These are phyloP conservation scores for Cerioporus squamosus DNA, from an alignment of 1,284 basidiomycete genomes.

Conservation along the genomic window DNA sequence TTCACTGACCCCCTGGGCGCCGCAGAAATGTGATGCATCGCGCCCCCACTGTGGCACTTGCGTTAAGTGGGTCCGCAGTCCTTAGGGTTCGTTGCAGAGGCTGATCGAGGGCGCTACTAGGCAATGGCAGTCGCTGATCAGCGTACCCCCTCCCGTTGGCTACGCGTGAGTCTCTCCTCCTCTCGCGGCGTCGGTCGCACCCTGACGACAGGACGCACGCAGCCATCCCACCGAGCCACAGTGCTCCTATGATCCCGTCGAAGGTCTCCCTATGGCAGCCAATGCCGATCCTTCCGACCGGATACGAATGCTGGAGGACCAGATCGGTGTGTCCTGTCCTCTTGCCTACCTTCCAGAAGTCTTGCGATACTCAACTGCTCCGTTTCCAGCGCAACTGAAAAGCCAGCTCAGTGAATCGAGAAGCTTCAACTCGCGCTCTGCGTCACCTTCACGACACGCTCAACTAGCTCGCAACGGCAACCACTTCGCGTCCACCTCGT, in stretches of 20 bases:
- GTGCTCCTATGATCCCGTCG: constrained; percentile 83
- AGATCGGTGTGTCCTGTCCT: constrained; percentile 59
- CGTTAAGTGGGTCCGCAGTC: constrained; percentile 60
- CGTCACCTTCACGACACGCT: constrained; percentile 43
- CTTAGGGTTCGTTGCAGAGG: neutral
- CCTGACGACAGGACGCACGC: constrained; percentile 9
- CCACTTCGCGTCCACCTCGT: constrained; percentile 26
- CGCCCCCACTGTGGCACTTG: constrained; percentile 84
- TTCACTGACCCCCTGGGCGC: constrained; percentile 8
- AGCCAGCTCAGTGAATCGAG: constrained; percentile 61
- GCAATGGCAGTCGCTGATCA: constrained; percentile 79
- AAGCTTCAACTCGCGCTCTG: constrained; percentile 42
- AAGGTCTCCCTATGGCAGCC: constrained; percentile 73
- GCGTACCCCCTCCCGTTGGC: constrained; percentile 78
- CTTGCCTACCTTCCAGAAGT: neutral
- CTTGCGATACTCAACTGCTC: constrained; percentile 1
- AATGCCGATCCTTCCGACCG: constrained; percentile 76
- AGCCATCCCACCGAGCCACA: constrained; percentile 82
- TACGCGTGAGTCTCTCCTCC: constrained; percentile 62
- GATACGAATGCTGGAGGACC: constrained; percentile 75
- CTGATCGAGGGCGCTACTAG: constrained; percentile 36
- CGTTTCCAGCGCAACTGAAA: constrained; percentile 64
- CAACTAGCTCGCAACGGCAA: constrained; percentile 25
- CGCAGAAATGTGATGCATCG: constrained; percentile 81
- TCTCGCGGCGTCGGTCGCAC: neutral